Conservation (phyloP, 2,329 filamentous ascomycete species). For the Phialocephala subalpina region DNA sequence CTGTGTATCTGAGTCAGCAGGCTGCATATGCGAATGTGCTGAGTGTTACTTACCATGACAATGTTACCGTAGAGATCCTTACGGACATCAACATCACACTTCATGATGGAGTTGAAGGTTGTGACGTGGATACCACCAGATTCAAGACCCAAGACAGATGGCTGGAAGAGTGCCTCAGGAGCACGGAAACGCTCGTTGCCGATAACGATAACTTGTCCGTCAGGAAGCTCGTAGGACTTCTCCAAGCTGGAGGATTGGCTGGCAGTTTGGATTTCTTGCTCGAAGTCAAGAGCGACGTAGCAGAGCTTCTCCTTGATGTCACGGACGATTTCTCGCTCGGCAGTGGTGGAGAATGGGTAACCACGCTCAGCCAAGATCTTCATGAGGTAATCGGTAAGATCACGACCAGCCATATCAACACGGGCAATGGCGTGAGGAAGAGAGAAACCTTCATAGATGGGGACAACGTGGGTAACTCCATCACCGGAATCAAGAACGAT, state of each 20-base stretch:
- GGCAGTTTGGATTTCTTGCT: constrained; percentile 99
- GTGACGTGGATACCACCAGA: constrained; percentile 99
- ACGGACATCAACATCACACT: constrained; percentile 99
- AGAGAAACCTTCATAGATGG: constrained; percentile 99
- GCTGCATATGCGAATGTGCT: constrained; percentile 7
- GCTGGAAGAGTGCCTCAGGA: constrained; percentile 99
- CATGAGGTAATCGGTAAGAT: constrained; percentile 99
- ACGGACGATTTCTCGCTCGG: constrained; percentile 99
- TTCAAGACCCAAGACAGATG: constrained; percentile 97
- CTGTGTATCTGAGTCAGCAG: constrained; percentile 54
- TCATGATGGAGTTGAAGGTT: constrained; percentile 99
- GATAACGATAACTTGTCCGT: constrained; percentile 99
- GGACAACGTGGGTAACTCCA: constrained; percentile 99
- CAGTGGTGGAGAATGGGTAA: constrained; percentile 99
- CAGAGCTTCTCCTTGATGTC: constrained; percentile 99
- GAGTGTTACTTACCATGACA: constrained; percentile 84
- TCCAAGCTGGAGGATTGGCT: constrained; percentile 98
- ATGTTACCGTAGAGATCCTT: constrained; percentile 99
- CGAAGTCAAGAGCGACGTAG: constrained; percentile 99
- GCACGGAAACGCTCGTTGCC: constrained; percentile 99
- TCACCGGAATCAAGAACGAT: constrained; percentile 99
- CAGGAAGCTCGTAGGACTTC: constrained; percentile 99
- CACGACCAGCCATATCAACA: constrained; percentile 99
- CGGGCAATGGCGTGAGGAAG: constrained; percentile 99
- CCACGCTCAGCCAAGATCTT: constrained; percentile 99